phyloP scores from a whole-genome alignment of 768 basidiomycete genomes.

The Kwoniella dendrophila region DNA sequence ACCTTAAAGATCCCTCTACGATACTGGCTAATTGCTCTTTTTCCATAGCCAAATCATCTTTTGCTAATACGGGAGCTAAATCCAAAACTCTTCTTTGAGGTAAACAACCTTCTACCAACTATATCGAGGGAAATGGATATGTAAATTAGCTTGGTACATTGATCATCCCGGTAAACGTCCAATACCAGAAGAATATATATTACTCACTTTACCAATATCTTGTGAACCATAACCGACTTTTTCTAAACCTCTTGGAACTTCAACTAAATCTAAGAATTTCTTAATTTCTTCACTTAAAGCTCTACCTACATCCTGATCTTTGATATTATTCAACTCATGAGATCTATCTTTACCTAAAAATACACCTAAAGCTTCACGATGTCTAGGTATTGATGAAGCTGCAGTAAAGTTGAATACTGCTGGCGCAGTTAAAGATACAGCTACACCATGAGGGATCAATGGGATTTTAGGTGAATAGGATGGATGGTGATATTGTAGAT shows the following conservation, averaged over 20 bases:
- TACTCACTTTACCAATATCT: conserved; percentile 39
- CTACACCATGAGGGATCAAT: conserved; percentile 91
- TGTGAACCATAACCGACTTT: conserved; percentile 37
- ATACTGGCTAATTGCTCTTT: conserved; percentile 78
- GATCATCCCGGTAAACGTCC: not conserved
- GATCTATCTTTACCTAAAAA: conserved; percentile 60
- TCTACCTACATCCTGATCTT: conserved; percentile 74
- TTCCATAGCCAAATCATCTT: conserved; percentile 79
- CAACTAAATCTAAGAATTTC: conserved; percentile 44
- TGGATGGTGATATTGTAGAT: conserved; percentile 71
- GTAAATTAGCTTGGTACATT: not conserved
- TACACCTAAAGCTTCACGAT: conserved; percentile 82
- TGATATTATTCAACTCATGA: conserved; percentile 67
- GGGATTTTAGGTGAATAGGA: conserved; percentile 83
- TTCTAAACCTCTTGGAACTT: conserved; percentile 47
- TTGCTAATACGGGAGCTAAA: conserved; percentile 85
- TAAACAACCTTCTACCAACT: conserved; percentile 84
- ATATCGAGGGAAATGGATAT: conserved; percentile 62
- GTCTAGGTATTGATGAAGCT: conserved; percentile 86
- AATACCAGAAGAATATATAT: not conserved
- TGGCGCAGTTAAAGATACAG: conserved; percentile 54
- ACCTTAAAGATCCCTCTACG: conserved; percentile 58
- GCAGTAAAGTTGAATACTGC: conserved; percentile 93
- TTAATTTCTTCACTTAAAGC: conserved; percentile 44
- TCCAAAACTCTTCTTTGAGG: conserved; percentile 91